Base-by-base conservation (phyloP, 805 yeast genomes). In the Nakazawaea anatomiae region DNA sequence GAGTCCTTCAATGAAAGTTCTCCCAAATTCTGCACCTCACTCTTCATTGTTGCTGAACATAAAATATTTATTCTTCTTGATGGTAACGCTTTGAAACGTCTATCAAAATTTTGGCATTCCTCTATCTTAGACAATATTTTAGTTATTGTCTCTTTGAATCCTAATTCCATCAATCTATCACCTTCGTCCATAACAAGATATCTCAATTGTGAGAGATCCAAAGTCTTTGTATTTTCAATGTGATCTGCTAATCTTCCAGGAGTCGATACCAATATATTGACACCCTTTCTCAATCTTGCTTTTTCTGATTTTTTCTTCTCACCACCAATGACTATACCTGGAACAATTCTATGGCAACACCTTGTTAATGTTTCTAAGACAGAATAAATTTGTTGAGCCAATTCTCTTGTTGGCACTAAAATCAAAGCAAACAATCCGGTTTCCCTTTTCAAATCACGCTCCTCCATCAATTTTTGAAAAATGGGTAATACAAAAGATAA, bases 191-290 rank as follows among this genome's bases (percentile, higher is more conserved):
- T 65, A 9, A 94, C 84, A n/a, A 92, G 77, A 77, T 90, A 94
- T 60, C 97, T 74, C 38, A 94, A 75, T 48, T 88, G 80, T 3
- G 87, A 74, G 34, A 88, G 67, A 54, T 86, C 86, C 53, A 95
- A 75, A 5, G 85, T 80, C 46, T 78, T 75, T 0, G 99, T 94
- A 66, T 91, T 88, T 56, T 89, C 96, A 55, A 94, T 81, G 72
- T 94, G 99, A 65, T 94, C 99, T 8, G 89, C 87, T 42, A 94
- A 72, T 59, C 99, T 79, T 54, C 99, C 99, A 2, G 99, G 99
- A 0, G 99, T 94, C 10, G 96, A 97, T 41, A 94, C 95, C n/a
- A 94, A 75, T 35, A 94, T 83, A 66, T 94, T 94, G 35, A 91
- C 96, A 57, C 99, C 99, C 66, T 92, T 92, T 63, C 99, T 79